These are phyloP conservation scores for Botrytis cinerea DNA, from an alignment of 2,329 filamentous ascomycete genomes.

Conservation along the genomic window DNA sequence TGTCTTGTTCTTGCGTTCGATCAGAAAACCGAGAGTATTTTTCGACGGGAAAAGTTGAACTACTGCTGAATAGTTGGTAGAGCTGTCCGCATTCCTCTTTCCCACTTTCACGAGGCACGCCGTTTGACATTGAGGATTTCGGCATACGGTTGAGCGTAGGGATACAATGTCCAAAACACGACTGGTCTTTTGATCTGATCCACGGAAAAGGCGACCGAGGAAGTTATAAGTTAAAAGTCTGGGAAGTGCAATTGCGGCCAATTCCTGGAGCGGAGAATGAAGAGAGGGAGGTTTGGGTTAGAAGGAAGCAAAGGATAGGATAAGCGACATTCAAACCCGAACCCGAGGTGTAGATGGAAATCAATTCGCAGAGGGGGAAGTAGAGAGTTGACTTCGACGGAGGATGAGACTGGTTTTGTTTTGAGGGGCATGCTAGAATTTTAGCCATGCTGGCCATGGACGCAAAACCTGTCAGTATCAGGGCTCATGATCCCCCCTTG, in stretches of 20 bases:
- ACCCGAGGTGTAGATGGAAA: not conserved
- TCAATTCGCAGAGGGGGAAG: not conserved
- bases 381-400: not conserved
- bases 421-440: not conserved
- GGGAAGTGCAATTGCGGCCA: conserved; percentile 61
- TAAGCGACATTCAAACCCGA: conserved; percentile 23
- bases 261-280: conserved; percentile 14
- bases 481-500: not conserved
- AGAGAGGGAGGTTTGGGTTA: conserved; percentile 32
- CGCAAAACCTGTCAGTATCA: not conserved
- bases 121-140: conserved; percentile 75
- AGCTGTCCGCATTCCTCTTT: conserved; percentile 69
- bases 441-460: not conserved
- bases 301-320: conserved; percentile 33
- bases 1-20: conserved; percentile 14
- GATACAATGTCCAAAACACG: conserved; percentile 67
- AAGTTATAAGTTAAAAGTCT: conserved; percentile 61
- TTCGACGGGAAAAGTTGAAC: not conserved
- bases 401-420: not conserved
- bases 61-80: conserved; percentile 42
- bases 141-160: conserved; percentile 63
- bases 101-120: conserved; percentile 61
- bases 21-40: too few relatives aligned
- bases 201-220: conserved; percentile 63
- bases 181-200: conserved; percentile 70